phyloP scores from a whole-genome alignment of 2,329 filamentous ascomycete species.

The Albophoma yamanashiensis region DNA sequence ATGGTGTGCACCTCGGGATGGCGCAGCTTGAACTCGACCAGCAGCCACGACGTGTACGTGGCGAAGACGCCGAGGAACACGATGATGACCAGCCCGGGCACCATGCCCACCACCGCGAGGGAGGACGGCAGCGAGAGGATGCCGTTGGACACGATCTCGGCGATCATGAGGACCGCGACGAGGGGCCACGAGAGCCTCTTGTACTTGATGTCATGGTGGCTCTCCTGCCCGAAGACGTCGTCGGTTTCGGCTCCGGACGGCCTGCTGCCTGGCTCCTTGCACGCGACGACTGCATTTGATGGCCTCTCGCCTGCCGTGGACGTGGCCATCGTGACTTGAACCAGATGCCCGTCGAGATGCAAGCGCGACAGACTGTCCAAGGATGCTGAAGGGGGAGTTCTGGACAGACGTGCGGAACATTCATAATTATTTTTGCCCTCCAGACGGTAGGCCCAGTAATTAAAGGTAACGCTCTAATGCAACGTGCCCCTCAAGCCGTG shows the following conservation, averaged over 20 bases:
- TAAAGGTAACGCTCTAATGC: not conserved
- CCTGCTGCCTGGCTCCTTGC: not conserved
- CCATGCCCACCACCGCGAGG: conserved; percentile 38
- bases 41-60: conserved; percentile 36
- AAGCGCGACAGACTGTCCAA: not conserved
- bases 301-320: not conserved
- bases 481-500: not conserved
- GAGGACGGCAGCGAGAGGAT: conserved; percentile 42
- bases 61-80: conserved; percentile 38
- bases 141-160: conserved; percentile 43
- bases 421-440: not conserved
- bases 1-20: conserved; percentile 47
- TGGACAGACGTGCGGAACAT: not conserved
- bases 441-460: not conserved
- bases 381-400: not conserved
- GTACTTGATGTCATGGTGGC: conserved; percentile 32
- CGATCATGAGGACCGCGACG: conserved; percentile 42
- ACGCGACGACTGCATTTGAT: not conserved
- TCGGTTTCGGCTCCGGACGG: not conserved
- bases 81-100: conserved; percentile 40
- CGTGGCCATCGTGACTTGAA: not conserved
- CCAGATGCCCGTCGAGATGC: not conserved
- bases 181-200: conserved; percentile 41
- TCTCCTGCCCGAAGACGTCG: conserved; percentile 17
- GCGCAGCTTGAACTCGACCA: conserved; percentile 40